These are phyloP conservation scores for Naganishia vishniacii DNA, from an alignment of 768 basidiomycete species.

Conservation along the genomic window DNA sequence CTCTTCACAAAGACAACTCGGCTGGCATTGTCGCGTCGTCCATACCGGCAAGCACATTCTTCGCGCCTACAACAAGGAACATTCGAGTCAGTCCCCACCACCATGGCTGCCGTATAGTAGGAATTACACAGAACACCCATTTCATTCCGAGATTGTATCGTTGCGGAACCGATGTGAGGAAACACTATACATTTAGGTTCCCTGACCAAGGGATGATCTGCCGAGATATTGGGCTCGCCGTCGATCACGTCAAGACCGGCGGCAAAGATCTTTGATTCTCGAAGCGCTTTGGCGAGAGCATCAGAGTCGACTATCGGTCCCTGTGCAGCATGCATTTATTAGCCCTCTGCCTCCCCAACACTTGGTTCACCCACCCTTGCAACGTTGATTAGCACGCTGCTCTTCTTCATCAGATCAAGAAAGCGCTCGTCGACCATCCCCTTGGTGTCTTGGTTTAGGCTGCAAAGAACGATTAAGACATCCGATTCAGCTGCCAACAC, in stretches of 20 bases:
- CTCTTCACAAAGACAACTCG: background rate
- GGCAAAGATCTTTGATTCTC: constrained; percentile 75
- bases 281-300: constrained; percentile 74
- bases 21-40: constrained; percentile 9
- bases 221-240: constrained; percentile 71
- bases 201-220: constrained; percentile 72
- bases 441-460: constrained; percentile 55
- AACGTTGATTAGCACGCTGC: constrained; percentile 75
- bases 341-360: no score
- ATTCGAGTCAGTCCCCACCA: background rate
- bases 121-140: constrained; percentile 66
- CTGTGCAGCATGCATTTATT: no score
- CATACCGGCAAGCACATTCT: constrained; percentile 13
- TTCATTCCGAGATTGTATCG: constrained; percentile 69
- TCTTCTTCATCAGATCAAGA: constrained; percentile 76
- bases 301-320: constrained; percentile 77
- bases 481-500: constrained; percentile 74
- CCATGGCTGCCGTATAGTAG: background rate
- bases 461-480: constrained; percentile 68
- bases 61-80: constrained; percentile 5
- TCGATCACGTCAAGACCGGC: constrained; percentile 92
- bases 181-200: constrained; percentile 71
- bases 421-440: constrained; percentile 69
- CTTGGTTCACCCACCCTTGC: constrained; percentile 62
- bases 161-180: constrained; percentile 88